Conservation (phyloP, 805 yeast genomes). For the Yarrowia sp. region DNA sequence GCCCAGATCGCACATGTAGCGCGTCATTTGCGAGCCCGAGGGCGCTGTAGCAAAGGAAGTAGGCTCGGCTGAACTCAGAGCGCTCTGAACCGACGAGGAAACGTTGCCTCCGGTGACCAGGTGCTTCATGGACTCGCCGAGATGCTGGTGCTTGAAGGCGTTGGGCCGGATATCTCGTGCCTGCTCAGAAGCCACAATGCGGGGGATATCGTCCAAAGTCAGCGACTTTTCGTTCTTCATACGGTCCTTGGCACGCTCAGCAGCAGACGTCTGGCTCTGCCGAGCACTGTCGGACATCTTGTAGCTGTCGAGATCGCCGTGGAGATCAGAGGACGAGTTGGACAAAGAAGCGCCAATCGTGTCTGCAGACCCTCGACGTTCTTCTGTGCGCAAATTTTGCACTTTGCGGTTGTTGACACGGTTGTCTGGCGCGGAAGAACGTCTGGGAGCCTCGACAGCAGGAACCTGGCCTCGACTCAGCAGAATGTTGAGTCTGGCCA, state of each 20-base stretch:
- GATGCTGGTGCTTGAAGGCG: conserved; percentile 73
- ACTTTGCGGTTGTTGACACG: conserved; percentile 4
- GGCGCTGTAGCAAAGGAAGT: neutral
- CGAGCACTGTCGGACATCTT: conserved; percentile 5
- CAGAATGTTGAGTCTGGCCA: conserved; percentile 58
- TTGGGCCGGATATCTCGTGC: conserved; percentile 91
- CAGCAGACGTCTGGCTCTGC: conserved; percentile 30
- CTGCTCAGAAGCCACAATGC: conserved; percentile 96
- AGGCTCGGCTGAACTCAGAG: neutral
- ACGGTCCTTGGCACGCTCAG: conserved; percentile 66
- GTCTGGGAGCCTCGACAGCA: neutral
- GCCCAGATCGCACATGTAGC: conserved; percentile 43
- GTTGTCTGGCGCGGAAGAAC: conserved; percentile 6
- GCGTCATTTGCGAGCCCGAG: neutral
- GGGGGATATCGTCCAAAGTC: conserved; percentile 92
- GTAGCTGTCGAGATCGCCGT: conserved; percentile 26
- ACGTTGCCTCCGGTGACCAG: conserved; percentile 3
- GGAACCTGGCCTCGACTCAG: conserved; percentile 29
- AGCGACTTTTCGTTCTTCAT: conserved; percentile 78
- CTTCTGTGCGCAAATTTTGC: neutral
- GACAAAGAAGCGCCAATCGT: neutral
- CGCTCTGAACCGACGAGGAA: conserved; percentile 16
- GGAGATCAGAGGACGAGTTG: conserved; percentile 5
- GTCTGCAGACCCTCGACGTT: neutral
- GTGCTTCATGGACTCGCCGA: conserved; percentile 11